Evolutionary conservation across 1,284 basidiomycete species (phyloP), one percentile per base, ranked within the genome.

Genomic region (Cystobasidium slooffiae): DNA sequence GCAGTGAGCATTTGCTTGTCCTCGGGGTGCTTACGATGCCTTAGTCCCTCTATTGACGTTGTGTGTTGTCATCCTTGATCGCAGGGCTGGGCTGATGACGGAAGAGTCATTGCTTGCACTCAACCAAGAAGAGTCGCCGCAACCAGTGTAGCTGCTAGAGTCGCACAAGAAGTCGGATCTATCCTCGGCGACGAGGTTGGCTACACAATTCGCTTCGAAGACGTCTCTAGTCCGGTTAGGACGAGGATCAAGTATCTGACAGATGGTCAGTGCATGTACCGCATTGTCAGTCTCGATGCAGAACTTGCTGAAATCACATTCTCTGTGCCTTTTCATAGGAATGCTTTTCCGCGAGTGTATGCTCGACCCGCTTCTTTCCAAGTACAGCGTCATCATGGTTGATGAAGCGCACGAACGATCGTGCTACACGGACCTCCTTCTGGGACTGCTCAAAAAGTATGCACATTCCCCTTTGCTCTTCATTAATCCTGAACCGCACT

Each of bases 131-230:
- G 82, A 22, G 77, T 84, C 8, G 79, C 82, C 0, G 83, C 82
- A 0, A 80, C 81, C 12, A 81, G 80, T 4, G 78, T 83, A 24
- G 83, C 84, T 0, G 77, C 81, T 7, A 78, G 82, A 20, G 83
- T 84, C 0, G 80, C 83, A 1, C 75, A 80, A 20, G 80, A 82
- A 63, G 80, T 82, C 8, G 80, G 80, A 0, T 77, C 76, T 22
- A 68, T 80, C 88, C 90, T 75, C 90, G 96, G 84, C 31, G 91
- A 97, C 76, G 94, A 97, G 85, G 80, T 84, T 9, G 84, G 84
- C 24, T 84, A 84, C 77, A 79, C 81, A 12, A 81, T 84, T 43
- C 80, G 83, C 8, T 84, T 84, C 76, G 84, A 84, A 62, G 78
- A 81, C 67, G 52, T 80, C 75, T 78, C 80, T 7, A 77, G 79